Base-by-base conservation (phyloP, 306 rosid species). In the Cucumis melo region DNA sequence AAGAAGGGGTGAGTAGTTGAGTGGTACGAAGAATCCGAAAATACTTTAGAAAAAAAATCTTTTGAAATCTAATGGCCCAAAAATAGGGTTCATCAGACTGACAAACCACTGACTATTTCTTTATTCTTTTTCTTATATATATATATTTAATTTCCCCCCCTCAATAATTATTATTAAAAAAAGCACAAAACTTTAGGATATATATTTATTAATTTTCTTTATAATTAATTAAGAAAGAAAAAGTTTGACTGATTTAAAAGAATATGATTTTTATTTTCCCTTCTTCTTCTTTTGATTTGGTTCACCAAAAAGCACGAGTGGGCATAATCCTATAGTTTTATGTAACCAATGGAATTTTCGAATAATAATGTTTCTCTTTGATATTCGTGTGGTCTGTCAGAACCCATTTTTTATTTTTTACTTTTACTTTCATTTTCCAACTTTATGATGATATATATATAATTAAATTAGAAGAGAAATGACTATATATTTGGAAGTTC, bases 341-440 rank as follows among this genome's bases (percentile, higher is more conserved):
- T 68, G 2, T 21, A 21, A 68, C 57, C 75, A 13, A 44, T 68
- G 75, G 73, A 68, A 78, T 75, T 76, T 54, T 78, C 73, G 87
- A 86, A 83, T 83, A 81, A 77, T 79, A 81, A 77, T 79, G 82
- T 78, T 75, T 53, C 83, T 76, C 74, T 67, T 81, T 82, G 80
- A 81, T 78, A 83, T 72, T 61, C 74, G 83, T 75, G 78, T 75
- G 78, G 78, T 1, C 79, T 82, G 81, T 83, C 81, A 55, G 34
- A 34, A 8, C 71, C 46, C 36, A 12, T 6, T 19, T 54, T 59
- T 24, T 3, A 11, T 59, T 8, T 17, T 53, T 58, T 58, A 6
- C 21, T 9, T 53, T 7, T 1, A 20, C 6, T 16, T 53, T 53
- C 57, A 10, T 59, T 24, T 23, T 5, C 29, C 29, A 53, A 17